Evolutionary conservation across 108 stramenopile genomes (phyloP), one percentile per base, ranked within the genome.

Genomic region (Cyclotella distinguenda): DNA sequence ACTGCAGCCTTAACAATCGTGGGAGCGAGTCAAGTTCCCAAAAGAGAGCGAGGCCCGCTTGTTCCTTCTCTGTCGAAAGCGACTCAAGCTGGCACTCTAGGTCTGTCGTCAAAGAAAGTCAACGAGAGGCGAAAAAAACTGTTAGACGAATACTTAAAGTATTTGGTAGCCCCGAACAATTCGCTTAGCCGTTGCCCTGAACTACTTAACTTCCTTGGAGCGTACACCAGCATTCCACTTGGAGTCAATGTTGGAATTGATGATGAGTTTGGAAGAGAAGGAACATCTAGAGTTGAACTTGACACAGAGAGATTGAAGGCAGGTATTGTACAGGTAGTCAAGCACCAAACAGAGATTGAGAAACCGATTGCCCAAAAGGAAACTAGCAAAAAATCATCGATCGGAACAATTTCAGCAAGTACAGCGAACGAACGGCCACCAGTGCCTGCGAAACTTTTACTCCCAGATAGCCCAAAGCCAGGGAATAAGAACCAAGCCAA

Each of bases 21-120:
- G 40, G 79, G 75, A 38, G 74, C 64, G 30, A 66, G 38, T 32
- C 67, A 80, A 38, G 26, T 23, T 18, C 42, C 27, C 34, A 43
- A 76, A 22, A 74, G 79, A 38, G 70, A 78, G 33, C 65, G 86
- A 34, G 76, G 82, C 45, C 74, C 79, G 27, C 64, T 93, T 7
- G 79, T 93, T 23, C 87, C 92, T 9, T 93, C 92, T 0, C 52
- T 93, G 34, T 73, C 78, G 21, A 85, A 89, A 47, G 91, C 86
- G 23, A 77, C 64, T 22, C 85, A 90, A 71, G 85, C 82, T 35
- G 84, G 87, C n/a, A 68, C 83, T 21, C 59, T 93, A 16, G 75
- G 80, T 6, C 42, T 74, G 9, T 73, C 59, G 35, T 85, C 88
- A 7, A 82, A 86, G 44, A 88, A 80, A 61, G 67, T 82, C 7